Conservation (phyloP, 208 protist species). For the Leishmania lainsoni region DNA sequence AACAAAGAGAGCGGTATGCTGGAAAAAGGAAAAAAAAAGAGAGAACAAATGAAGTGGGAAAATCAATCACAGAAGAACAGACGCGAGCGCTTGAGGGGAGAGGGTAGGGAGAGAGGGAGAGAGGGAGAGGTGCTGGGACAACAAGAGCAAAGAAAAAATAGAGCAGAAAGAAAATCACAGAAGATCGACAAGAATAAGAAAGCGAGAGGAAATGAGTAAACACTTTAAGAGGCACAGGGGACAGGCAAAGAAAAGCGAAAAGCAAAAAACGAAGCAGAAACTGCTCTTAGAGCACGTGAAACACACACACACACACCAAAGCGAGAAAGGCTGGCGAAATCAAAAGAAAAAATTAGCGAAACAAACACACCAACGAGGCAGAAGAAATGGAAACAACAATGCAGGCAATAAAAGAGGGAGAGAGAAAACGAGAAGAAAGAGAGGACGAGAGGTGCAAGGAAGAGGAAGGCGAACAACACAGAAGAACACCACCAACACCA, state of each 20-base stretch:
- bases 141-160: not conserved
- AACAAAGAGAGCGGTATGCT: not conserved
- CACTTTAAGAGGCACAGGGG: not conserved
- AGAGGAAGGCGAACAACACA: too few relatives aligned
- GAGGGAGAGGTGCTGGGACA: not conserved
- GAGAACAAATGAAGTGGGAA: not conserved
- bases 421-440: too few relatives aligned
- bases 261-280: constrained; percentile 10
- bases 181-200: not conserved
- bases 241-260: not conserved
- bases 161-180: not conserved
- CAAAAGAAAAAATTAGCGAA: constrained; percentile 8
- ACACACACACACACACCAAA: constrained; percentile 9
- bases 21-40: not conserved
- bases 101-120: not conserved
- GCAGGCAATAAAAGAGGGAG: not conserved
- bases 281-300: not conserved
- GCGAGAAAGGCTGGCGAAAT: constrained; percentile 3
- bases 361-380: too few relatives aligned
- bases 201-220: not conserved
- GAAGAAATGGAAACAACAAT: not conserved
- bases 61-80: not conserved
- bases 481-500: too few relatives aligned
- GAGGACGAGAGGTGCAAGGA: too few relatives aligned
- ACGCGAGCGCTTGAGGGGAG: not conserved